Percentiles rank a stretch among this genome's conserved stretches.
Evolutionary conservation across 106 monocot genomes (phyloP).

Genomic region (Apostasia shenzhenica): DNA sequence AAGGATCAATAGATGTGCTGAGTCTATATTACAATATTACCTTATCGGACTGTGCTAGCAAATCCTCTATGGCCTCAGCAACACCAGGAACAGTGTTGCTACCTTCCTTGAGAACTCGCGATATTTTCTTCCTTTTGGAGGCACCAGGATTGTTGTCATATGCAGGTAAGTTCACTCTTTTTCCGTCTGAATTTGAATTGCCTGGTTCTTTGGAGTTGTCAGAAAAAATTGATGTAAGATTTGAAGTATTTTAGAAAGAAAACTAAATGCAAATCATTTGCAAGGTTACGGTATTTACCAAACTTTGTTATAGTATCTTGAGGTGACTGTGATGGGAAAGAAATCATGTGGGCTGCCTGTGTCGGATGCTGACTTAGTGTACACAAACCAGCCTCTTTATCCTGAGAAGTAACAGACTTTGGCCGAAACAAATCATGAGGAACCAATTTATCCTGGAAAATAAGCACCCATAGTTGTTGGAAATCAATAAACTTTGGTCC

Average conservation of each 20-base stretch:
- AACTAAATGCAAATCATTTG: not conserved
- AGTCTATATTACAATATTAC: constrained; percentile 22
- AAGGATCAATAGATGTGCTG: not conserved
- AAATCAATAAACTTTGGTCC: not conserved
- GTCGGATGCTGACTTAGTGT: constrained; percentile 76
- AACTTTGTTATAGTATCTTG: constrained; percentile 9
- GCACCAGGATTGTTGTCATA: constrained; percentile 13
- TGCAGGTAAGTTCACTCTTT: constrained; percentile 41
- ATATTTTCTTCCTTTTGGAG: constrained; percentile 25
- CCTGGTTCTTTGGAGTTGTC: constrained; percentile 21
- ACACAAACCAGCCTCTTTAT: constrained; percentile 79
- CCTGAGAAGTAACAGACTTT: constrained; percentile 53
- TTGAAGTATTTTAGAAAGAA: not conserved
- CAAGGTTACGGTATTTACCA: constrained; percentile 23
- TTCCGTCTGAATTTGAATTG: constrained; percentile 17
- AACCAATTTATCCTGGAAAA: constrained; percentile 62
- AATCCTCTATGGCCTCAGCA: constrained; percentile 82
- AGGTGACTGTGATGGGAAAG: constrained; percentile 27
- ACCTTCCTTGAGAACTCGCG: constrained; percentile 13
- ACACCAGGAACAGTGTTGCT: constrained; percentile 64
- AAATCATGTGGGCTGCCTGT: constrained; percentile 49
- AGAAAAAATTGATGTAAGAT: constrained; percentile 6
- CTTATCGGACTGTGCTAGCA: constrained; percentile 81
- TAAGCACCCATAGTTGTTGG: not conserved
- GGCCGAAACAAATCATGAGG: constrained; percentile 62